These are phyloP conservation scores for Phanerodontia chrysosporium DNA, from an alignment of 768 basidiomycete genomes.

Conservation along the genomic window DNA sequence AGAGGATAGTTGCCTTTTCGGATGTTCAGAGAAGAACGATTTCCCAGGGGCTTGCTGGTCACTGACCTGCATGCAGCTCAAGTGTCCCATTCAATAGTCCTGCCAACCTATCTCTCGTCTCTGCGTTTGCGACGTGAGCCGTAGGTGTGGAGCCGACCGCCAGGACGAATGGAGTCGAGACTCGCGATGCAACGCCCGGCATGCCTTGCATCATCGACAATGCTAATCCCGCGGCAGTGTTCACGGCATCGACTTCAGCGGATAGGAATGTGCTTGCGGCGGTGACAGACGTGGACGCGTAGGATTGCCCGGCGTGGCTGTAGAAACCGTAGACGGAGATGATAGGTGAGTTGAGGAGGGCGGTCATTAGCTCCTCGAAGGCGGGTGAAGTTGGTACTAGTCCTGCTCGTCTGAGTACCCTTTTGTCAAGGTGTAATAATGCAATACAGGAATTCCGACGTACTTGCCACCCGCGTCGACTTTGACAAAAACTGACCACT, in stretches of 20 bases:
- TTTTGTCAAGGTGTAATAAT: constrained; percentile 9
- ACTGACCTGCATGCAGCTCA: constrained; percentile 72
- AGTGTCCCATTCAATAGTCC: constrained; percentile 53
- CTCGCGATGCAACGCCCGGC: constrained; percentile 28
- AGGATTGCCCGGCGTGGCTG: constrained; percentile 73
- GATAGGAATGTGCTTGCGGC: constrained; percentile 66
- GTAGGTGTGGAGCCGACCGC: constrained; percentile 88
- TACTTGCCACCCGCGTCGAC: constrained; percentile 76
- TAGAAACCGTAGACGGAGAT: constrained; percentile 81
- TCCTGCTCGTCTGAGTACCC: constrained; percentile 62
- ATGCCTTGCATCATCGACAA: constrained; percentile 41
- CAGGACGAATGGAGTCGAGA: constrained; percentile 53
- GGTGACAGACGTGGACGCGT: constrained; percentile 64
- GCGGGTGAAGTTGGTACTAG: constrained; percentile 46
- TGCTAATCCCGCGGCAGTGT: constrained; percentile 56
- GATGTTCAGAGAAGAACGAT: neutral
- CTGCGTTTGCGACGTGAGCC: constrained; percentile 69
- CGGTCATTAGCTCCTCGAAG: constrained; percentile 52
- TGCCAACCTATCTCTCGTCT: constrained; percentile 40
- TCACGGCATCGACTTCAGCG: constrained; percentile 67
- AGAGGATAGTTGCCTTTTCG: constrained; percentile 76
- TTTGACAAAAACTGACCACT: constrained; percentile 80
- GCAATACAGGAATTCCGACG: constrained; percentile 24
- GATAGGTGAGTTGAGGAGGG: constrained; percentile 47
- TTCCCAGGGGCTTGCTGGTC: neutral